Percentiles rank a stretch among this genome's conserved stretches.
These are phyloP conservation scores for Citropsis articulata DNA, from an alignment of 345 rosid genomes.

Conservation along the genomic window DNA sequence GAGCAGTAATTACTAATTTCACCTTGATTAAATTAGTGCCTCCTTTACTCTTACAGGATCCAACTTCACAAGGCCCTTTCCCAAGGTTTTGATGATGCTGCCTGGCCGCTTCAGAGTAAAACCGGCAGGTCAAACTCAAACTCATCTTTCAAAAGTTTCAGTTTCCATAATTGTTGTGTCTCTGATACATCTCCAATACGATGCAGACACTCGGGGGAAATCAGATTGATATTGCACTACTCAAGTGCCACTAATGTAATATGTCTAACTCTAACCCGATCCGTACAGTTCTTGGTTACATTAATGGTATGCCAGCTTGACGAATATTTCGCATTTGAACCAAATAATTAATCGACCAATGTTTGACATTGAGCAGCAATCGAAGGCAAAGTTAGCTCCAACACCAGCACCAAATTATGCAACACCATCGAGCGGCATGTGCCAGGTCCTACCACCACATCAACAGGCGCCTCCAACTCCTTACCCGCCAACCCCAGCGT, in stretches of 20 bases:
- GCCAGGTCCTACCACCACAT: slow-evolving; percentile 17
- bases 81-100: slow-evolving; percentile 44
- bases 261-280: background rate
- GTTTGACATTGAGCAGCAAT: background rate
- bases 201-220: slow-evolving; percentile 44
- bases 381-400: slow-evolving; percentile 8
- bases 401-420: slow-evolving; percentile 13
- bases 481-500: slow-evolving; percentile 8
- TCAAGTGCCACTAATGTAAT: slow-evolving; percentile 21
- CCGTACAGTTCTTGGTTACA: too few species aligned
- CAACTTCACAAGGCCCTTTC: slow-evolving; percentile 48
- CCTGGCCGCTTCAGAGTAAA: slow-evolving; percentile 38
- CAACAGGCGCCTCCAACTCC: slow-evolving; percentile 14
- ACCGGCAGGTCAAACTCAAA: slow-evolving; percentile 30
- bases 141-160: background rate
- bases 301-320: too few species aligned
- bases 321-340: background rate
- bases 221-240: slow-evolving; percentile 41
- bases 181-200: slow-evolving; percentile 2
- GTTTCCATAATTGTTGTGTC: background rate
- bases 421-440: slow-evolving; percentile 2
- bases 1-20: background rate
- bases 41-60: slow-evolving; percentile 23
- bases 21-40: background rate
- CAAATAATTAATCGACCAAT: background rate